Evolutionary conservation across 495 filamentous ascomycete species (phyloP), one percentile per base, ranked within the genome.

Genomic region (Neurospora sp.): DNA sequence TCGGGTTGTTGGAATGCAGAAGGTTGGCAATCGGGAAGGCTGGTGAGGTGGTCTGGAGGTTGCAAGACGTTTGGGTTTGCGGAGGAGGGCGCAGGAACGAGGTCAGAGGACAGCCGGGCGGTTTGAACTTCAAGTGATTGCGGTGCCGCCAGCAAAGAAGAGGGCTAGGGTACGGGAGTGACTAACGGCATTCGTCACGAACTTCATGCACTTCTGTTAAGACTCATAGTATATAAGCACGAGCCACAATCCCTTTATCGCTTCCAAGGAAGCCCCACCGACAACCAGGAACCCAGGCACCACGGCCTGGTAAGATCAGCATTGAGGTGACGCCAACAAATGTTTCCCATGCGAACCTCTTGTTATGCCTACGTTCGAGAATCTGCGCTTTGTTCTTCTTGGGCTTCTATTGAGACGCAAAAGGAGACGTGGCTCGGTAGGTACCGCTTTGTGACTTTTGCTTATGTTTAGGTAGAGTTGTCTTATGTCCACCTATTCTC

Each of bases 1-100:
- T 66, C 53, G 53, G 53, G 53, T 70, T 75, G 74, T 71, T 46
- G 69, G 74, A 73, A 68, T 77, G 77, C 70, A 40, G 40, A 48
- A 73, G 72, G 73, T 73, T 71, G 73, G 75, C 69, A 69, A 74
- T 72, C 70, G 74, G 71, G 72, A 73, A 73, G 72, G 74, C 73
- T 74, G 73, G 68, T 69, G 53, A 68, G 68, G 73, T 69, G 71
- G 53, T 66, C 53, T 66, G 27, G 27, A 66, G 53, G 73, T 73
- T 74, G 72, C 73, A 76, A 78, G 77, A 77, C 75, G 77, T 75
- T 78, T 35, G 46, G 20, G 20, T 53, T 79, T 79, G 72, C 66
- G 75, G 77, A 74, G 77, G 75, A 78, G 77, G 77, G 76, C 73
- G 71, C 75, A 77, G 72, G 75, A 74, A 73, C 72, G 73, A 77